Conservation (phyloP, 108 stramenopile species). For the Pseudonitzschia multistriata region DNA sequence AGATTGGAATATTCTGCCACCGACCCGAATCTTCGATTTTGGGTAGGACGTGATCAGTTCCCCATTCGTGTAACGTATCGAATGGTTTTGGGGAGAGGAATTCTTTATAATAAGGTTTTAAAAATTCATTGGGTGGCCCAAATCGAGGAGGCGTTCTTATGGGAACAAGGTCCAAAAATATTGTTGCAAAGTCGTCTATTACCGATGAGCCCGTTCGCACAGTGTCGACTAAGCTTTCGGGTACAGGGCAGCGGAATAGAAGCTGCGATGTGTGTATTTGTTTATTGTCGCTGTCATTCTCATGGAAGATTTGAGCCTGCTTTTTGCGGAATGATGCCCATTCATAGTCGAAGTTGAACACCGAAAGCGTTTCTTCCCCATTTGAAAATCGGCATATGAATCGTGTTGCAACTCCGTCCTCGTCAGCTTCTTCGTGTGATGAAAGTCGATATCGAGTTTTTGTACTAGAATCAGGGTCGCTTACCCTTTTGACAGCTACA, state of each 20-base stretch:
- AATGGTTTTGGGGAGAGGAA: constrained; percentile 41
- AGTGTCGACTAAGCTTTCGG: constrained; percentile 45
- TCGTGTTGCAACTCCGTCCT: constrained; percentile 77
- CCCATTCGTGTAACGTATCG: constrained; percentile 62
- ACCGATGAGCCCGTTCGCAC: constrained; percentile 59
- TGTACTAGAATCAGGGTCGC: neutral
- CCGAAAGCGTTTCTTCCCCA: constrained; percentile 62
- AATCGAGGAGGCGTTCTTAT: constrained; percentile 84
- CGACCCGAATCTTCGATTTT: constrained; percentile 75
- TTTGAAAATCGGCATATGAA: constrained; percentile 80
- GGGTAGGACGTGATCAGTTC: constrained; percentile 69
- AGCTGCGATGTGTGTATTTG: constrained; percentile 81
- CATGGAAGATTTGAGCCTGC: constrained; percentile 48
- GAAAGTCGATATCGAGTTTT: constrained; percentile 62
- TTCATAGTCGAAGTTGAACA: constrained; percentile 79
- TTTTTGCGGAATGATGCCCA: constrained; percentile 78
- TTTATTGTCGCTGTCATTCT: constrained; percentile 77
- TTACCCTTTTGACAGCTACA: constrained; percentile 74
- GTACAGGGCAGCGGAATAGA: constrained; percentile 81
- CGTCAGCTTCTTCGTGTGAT: constrained; percentile 76
- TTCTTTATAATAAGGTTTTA: constrained; percentile 60
- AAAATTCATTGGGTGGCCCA: constrained; percentile 62
- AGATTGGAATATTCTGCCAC: constrained; percentile 86
- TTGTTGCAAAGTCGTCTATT: constrained; percentile 46
- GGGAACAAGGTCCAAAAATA: constrained; percentile 80